Percentiles rank a stretch among this genome's conserved stretches.
Evolutionary conservation across 2,329 filamentous ascomycete species (phyloP).

Genomic region (Diatrype stigma): DNA sequence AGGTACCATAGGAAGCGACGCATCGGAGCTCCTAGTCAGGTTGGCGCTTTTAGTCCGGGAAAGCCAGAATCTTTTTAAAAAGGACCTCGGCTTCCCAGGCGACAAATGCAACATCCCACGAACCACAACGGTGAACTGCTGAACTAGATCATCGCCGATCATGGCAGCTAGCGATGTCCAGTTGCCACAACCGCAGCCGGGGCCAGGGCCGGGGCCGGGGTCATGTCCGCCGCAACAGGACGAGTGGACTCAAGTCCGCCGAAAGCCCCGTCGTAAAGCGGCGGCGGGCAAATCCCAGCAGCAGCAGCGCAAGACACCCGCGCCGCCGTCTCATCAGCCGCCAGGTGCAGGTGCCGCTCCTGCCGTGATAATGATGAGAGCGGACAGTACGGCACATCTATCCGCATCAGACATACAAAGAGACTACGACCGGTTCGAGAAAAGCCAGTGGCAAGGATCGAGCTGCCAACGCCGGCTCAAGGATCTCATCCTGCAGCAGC

Average conservation of each 20-base stretch:
- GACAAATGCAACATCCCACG: too few species aligned
- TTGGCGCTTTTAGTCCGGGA: too few species aligned
- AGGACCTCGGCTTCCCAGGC: too few species aligned
- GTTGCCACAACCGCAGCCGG: too few species aligned
- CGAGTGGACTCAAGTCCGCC: constrained; percentile 19
- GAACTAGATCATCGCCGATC: too few species aligned
- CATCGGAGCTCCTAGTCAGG: too few species aligned
- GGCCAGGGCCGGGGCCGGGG: neutral
- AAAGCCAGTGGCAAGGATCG: constrained; percentile 24
- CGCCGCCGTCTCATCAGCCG: too few species aligned
- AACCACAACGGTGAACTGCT: too few species aligned
- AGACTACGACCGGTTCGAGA: constrained; percentile 17
- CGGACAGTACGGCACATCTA: constrained; percentile 8
- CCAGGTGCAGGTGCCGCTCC: too few species aligned
- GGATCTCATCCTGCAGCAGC: constrained; percentile 22
- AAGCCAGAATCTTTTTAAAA: too few species aligned
- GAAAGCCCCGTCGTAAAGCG: constrained; percentile 12
- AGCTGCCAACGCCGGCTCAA: constrained; percentile 29
- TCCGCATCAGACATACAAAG: constrained; percentile 18
- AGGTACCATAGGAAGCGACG: too few species aligned
- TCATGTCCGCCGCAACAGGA: constrained; percentile 6
- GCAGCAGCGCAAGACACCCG: neutral
- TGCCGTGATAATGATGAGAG: neutral
- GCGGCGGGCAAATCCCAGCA: neutral
- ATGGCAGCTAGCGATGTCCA: too few species aligned